Evolutionary conservation across 495 filamentous ascomycete genomes (phyloP).

Genomic region (Aspergillus sparsus): DNA sequence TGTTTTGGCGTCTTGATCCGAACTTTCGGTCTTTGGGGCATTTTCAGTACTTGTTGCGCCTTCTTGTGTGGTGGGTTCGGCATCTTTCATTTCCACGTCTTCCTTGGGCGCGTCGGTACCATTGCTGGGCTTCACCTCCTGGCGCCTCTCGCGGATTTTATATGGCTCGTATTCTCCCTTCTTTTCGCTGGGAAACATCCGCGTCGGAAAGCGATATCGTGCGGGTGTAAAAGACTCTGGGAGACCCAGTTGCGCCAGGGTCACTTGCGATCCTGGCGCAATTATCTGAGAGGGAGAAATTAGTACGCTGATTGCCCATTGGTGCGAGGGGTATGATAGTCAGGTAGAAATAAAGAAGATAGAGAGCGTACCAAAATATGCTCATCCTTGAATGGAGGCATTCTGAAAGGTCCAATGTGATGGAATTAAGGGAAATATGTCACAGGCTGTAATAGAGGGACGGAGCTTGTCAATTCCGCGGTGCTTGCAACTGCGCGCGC

Average conservation of each 20-base stretch:
- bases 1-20: conserved; percentile 22
- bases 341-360: not conserved
- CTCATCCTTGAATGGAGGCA: conserved; percentile 79
- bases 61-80: conserved; percentile 29
- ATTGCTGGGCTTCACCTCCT: conserved; percentile 49
- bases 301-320: not conserved
- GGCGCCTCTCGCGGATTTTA: conserved; percentile 71
- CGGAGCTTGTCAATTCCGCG: conserved; percentile 18
- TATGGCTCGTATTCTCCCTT: conserved; percentile 80
- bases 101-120: conserved; percentile 37
- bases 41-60: conserved; percentile 48
- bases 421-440: conserved; percentile 19
- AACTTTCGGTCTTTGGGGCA: conserved; percentile 26
- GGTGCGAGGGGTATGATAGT: not conserved
- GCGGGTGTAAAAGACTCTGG: conserved; percentile 90
- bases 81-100: conserved; percentile 54
- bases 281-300: conserved; percentile 63
- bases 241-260: conserved; percentile 89
- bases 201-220: conserved; percentile 74
- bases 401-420: conserved; percentile 31
- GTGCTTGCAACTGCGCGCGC: conserved; percentile 28
- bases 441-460: conserved; percentile 9
- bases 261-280: conserved; percentile 90
- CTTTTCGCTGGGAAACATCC: conserved; percentile 88
- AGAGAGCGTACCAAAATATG: conserved; percentile 62